These are phyloP conservation scores for Myriosclerotinia duriaeana DNA, from an alignment of 2,329 filamentous ascomycete species.

Conservation along the genomic window DNA sequence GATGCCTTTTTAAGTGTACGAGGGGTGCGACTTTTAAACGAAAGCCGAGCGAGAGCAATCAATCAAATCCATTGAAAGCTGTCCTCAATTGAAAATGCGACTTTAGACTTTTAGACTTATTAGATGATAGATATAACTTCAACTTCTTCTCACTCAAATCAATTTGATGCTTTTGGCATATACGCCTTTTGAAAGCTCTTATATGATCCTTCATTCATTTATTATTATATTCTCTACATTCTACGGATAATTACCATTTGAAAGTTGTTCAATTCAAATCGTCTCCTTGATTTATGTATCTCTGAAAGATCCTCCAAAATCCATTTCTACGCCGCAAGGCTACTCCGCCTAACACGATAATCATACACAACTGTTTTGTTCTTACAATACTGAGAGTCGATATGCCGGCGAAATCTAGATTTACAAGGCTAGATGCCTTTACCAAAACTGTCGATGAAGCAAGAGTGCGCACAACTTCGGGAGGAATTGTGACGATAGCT, in stretches of 20 bases:
- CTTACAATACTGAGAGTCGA: too few species aligned
- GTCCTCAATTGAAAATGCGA: conserved; percentile 23
- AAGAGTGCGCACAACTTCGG: conserved; percentile 89
- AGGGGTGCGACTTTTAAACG: too few species aligned
- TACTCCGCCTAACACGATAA: conserved; percentile 5
- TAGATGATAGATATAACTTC: too few species aligned
- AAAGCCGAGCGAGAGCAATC: too few species aligned
- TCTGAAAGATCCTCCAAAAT: conserved; percentile 8
- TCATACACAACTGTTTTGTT: too few species aligned
- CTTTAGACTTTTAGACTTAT: too few species aligned
- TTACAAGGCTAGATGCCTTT: conserved; percentile 96
- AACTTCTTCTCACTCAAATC: neutral
- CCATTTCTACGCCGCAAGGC: conserved; percentile 14
- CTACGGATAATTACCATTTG: neutral
- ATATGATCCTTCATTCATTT: conserved; percentile 1
- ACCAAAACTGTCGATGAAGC: conserved; percentile 99
- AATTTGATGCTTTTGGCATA: neutral
- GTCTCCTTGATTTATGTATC: conserved; percentile 16
- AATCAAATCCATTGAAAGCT: conserved; percentile 21
- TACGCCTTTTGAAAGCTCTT: neutral
- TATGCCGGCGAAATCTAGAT: conserved; percentile 91
- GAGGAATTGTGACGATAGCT: conserved; percentile 89
- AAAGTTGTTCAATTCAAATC: neutral
- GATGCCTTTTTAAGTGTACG: too few species aligned
- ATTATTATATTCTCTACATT: neutral